phyloP scores from a whole-genome alignment of 495 filamentous ascomycete genomes.

The Rusavskia elegans region DNA sequence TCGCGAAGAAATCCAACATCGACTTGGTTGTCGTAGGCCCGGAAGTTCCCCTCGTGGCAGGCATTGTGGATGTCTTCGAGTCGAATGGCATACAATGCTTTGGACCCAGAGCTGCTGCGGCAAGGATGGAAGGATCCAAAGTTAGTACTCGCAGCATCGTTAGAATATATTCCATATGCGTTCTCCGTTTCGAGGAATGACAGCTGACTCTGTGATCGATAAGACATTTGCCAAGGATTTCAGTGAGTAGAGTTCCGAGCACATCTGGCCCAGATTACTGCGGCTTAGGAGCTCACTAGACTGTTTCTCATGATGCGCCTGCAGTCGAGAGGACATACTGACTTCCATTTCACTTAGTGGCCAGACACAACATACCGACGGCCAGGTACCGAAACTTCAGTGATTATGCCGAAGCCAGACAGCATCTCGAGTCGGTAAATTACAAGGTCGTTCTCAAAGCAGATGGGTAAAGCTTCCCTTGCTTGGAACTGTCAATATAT shows the following conservation, averaged over 20 bases:
- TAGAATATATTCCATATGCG: no score
- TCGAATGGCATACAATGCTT: conserved; percentile 64
- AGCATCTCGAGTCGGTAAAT: conserved; percentile 57
- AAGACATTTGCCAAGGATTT: conserved; percentile 98
- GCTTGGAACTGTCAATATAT: no score
- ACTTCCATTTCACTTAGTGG: conserved; percentile 27
- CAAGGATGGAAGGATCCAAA: conserved; percentile 71
- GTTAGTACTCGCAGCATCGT: no score
- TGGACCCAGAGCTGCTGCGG: conserved; percentile 73
- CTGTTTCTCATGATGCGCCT: no score
- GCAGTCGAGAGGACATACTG: no score
- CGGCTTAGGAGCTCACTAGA: no score
- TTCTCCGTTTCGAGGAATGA: no score
- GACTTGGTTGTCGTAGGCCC: conserved; percentile 62
- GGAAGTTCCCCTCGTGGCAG: conserved; percentile 86
- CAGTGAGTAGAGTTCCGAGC: conserved; percentile 17
- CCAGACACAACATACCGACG: conserved; percentile 75
- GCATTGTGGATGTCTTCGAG: conserved; percentile 71
- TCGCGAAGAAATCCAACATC: conserved; percentile 47
- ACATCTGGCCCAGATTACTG: no score
- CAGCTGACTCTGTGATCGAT: background rate
- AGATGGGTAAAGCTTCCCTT: conserved; percentile 28
- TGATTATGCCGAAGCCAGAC: conserved; percentile 57
- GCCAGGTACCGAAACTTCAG: conserved; percentile 80
- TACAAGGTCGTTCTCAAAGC: conserved; percentile 86